These are phyloP conservation scores for Chamaecrista fasciculata DNA, from an alignment of 306 rosid genomes.

Conservation along the genomic window DNA sequence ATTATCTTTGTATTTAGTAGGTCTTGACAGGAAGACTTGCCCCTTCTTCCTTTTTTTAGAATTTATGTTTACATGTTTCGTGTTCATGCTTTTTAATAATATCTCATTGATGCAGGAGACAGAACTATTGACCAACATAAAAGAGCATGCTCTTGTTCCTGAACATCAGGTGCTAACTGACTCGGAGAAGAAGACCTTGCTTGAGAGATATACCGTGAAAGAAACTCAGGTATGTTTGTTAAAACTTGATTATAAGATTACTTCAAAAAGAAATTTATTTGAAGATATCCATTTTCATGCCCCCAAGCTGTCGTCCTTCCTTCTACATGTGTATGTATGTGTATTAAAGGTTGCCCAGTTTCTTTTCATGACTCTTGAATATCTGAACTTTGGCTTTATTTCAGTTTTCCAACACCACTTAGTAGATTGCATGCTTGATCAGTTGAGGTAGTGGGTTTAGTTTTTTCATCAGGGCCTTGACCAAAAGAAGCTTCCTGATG, in stretches of 20 bases:
- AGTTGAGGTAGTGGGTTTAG: background rate
- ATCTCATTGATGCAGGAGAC: conserved; percentile 54
- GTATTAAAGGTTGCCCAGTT: background rate
- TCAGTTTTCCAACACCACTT: background rate
- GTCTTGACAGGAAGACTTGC: background rate
- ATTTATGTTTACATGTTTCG: background rate
- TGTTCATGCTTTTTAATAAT: background rate
- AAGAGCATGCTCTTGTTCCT: conserved; percentile 69
- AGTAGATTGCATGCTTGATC: background rate
- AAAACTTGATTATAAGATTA: background rate
- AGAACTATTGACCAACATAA: conserved; percentile 69
- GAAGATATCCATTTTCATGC: background rate
- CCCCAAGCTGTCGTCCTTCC: background rate
- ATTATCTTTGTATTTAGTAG: background rate
- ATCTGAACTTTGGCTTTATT: background rate
- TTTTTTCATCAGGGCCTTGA: no score
- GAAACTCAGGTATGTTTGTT: conserved; percentile 68
- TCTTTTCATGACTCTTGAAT: background rate
- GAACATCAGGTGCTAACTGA: conserved; percentile 66
- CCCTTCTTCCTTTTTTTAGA: background rate
- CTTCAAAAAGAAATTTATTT: no score
- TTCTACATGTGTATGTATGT: background rate
- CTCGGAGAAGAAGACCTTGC: conserved; percentile 71
- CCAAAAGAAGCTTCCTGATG: background rate
- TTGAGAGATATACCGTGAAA: conserved; percentile 79